phyloP scores from a whole-genome alignment of 2,329 filamentous ascomycete species.

The Arthroderma uncinatum region DNA sequence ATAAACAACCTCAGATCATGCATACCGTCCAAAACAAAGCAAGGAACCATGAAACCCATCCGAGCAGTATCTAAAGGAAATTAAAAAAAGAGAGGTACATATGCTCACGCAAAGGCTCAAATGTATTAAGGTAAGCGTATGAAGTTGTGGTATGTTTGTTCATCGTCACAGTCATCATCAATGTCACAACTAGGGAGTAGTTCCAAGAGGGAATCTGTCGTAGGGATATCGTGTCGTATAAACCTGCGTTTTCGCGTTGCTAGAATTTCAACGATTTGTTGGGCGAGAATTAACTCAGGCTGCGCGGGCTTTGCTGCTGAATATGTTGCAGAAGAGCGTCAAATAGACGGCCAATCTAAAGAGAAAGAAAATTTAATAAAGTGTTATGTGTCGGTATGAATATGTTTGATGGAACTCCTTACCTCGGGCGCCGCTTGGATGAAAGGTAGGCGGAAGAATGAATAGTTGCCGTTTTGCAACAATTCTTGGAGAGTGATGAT shows the following conservation, averaged over 20 bases:
- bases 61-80: conserved; percentile 12
- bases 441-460: conserved; percentile 86
- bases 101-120: conserved; percentile 1
- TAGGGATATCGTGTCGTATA: conserved; percentile 2
- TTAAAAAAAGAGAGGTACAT: conserved; percentile 8
- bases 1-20: conserved; percentile 15
- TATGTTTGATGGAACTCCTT: conserved; percentile 20
- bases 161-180: conserved; percentile 3
- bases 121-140: conserved; percentile 4
- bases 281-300: conserved; percentile 7
- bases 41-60: conserved; percentile 10
- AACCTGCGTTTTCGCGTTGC: neutral
- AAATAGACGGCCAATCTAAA: conserved; percentile 36
- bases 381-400: neutral
- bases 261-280: neutral
- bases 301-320: conserved; percentile 39
- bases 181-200: neutral
- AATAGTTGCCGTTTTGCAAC: conserved; percentile 79
- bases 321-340: conserved; percentile 37
- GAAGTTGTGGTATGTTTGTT: neutral
- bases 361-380: conserved; percentile 6
- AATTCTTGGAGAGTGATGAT: conserved; percentile 81
- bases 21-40: conserved; percentile 13
- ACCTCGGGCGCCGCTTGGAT: conserved; percentile 86
- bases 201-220: neutral